These are phyloP conservation scores for Populus pruinosa DNA, from an alignment of 345 rosid genomes.

Conservation along the genomic window DNA sequence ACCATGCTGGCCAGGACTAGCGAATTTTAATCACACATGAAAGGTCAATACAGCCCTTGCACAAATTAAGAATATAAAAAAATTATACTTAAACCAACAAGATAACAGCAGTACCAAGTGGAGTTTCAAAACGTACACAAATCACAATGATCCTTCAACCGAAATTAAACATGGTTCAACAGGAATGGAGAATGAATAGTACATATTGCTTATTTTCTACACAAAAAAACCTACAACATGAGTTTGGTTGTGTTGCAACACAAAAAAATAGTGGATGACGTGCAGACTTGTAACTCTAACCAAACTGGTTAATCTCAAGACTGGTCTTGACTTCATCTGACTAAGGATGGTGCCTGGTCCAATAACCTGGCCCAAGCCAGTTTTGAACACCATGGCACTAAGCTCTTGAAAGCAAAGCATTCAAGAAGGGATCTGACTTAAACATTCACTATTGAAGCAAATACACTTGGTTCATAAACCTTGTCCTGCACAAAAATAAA, in stretches of 20 bases:
- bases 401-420: neutral
- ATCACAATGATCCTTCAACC: no score
- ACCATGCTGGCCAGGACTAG: neutral
- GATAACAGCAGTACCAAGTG: no score
- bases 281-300: neutral
- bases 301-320: neutral
- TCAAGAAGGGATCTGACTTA: neutral
- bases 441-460: neutral
- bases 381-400: neutral
- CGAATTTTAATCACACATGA: no score
- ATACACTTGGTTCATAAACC: neutral
- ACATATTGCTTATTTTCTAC: no score
- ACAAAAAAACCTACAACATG: no score
- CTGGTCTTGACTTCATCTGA: neutral
- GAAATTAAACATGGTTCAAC: no score
- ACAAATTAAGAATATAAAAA: no score
- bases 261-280: no score
- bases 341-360: neutral
- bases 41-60: no score
- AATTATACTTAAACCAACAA: no score
- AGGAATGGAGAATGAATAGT: no score
- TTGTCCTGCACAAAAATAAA: neutral
- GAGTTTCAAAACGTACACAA: no score
- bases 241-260: neutral
- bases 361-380: neutral